Conservation (phyloP, 192 early-diverging fungal species). For the Phycomyces nitens region DNA sequence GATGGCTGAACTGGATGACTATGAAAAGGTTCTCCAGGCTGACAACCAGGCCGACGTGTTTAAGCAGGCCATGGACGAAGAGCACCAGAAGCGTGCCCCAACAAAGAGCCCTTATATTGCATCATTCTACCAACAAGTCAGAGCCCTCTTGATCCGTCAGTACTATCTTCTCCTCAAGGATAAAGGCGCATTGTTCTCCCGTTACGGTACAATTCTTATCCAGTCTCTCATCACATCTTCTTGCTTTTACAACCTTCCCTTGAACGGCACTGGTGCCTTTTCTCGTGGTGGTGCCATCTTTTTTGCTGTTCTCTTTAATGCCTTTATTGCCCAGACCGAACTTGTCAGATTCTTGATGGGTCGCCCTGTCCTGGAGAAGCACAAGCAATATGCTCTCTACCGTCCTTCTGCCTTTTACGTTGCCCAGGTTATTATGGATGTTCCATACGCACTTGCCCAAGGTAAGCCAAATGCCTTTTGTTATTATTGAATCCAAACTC, state of each 20-base stretch:
- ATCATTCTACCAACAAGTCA: constrained; percentile 62
- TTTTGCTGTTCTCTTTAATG: constrained; percentile 51
- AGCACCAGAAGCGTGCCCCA: constrained; percentile 51
- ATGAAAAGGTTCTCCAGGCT: constrained; percentile 32
- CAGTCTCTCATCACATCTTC: constrained; percentile 73
- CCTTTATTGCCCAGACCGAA: constrained; percentile 62
- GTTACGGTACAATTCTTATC: constrained; percentile 46
- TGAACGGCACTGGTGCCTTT: constrained; percentile 61
- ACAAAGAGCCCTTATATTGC: constrained; percentile 59
- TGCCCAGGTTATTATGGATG: constrained; percentile 49
- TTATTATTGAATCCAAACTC: not conserved
- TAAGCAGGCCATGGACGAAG: constrained; percentile 49
- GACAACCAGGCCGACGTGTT: constrained; percentile 29
- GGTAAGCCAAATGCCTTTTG: not conserved
- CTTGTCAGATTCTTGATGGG: constrained; percentile 68
- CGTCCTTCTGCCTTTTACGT: constrained; percentile 56
- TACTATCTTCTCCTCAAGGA: constrained; percentile 58
- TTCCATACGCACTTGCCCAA: constrained; percentile 46
- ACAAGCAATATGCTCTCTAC: constrained; percentile 70
- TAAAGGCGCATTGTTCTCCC: constrained; percentile 48
- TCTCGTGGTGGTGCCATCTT: constrained; percentile 81
- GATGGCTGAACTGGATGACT: constrained; percentile 40
- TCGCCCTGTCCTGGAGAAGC: constrained; percentile 74
- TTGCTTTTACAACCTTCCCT: constrained; percentile 62
- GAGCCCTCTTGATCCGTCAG: constrained; percentile 57